These are phyloP conservation scores for Rhodotorula sphaerocarpa DNA, from an alignment of 768 basidiomycete genomes.

Conservation along the genomic window DNA sequence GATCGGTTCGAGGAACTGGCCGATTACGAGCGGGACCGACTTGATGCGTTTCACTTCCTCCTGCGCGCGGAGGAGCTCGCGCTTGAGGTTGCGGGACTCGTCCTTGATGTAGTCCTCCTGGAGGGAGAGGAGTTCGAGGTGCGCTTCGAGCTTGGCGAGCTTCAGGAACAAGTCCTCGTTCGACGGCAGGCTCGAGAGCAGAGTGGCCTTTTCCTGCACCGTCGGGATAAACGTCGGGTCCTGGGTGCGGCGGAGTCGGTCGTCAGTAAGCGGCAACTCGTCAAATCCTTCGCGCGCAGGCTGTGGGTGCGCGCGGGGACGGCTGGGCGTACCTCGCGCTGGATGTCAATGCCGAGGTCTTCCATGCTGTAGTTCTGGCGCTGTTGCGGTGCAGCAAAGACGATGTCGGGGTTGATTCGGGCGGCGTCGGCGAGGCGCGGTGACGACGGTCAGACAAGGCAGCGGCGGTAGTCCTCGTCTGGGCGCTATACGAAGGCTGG, in stretches of 20 bases:
- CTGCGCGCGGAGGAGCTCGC: constrained; percentile 95
- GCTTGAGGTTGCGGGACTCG: constrained; percentile 93
- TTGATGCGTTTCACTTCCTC: constrained; percentile 99
- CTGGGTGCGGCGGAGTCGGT: neutral
- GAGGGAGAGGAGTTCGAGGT: constrained; percentile 77
- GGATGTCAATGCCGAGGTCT: constrained; percentile 32
- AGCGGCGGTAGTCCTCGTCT: no score
- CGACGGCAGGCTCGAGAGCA: constrained; percentile 24
- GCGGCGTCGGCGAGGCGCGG: no score
- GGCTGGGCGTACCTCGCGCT: constrained; percentile 21
- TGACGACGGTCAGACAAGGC: no score
- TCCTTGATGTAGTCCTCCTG: constrained; percentile 95
- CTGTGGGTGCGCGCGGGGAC: neutral
- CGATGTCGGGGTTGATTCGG: no score
- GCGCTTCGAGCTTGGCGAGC: constrained; percentile 90
- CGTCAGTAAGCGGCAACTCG: no score
- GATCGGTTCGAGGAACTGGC: constrained; percentile 97
- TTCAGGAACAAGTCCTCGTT: constrained; percentile 87
- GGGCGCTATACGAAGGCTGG: no score
- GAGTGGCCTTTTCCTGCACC: constrained; percentile 19
- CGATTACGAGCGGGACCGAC: constrained; percentile 95
- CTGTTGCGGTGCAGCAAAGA: neutral
- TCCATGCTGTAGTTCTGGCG: constrained; percentile 4
- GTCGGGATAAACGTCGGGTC: constrained; percentile 34
- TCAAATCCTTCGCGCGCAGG: no score